Percentiles rank a stretch among this genome's conserved stretches.
Conservation (phyloP, 2,329 filamentous ascomycete genomes). For the Scleromitrula shiraiana region DNA sequence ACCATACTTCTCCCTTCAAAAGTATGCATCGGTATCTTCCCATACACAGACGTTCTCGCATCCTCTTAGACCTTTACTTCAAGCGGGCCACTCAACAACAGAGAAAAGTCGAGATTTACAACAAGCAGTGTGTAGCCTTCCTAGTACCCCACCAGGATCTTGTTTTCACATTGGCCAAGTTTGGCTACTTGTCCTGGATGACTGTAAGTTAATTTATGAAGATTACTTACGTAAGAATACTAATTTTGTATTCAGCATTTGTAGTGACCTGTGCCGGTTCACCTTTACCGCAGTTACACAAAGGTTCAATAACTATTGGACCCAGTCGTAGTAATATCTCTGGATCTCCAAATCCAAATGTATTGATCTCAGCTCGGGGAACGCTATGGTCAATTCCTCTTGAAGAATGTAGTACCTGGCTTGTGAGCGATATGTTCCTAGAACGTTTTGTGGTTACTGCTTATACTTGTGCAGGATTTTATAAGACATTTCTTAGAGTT, state of each 20-base stretch:
- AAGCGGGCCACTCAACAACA: conserved; percentile 36
- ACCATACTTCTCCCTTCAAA: conserved; percentile 40
- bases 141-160: conserved; percentile 29
- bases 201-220: conserved; percentile 30
- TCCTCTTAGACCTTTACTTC: conserved; percentile 37
- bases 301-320: not conserved
- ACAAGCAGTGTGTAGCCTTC: conserved; percentile 38
- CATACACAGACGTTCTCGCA: conserved; percentile 30
- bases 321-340: not conserved
- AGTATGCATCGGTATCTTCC: conserved; percentile 31
- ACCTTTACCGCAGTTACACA: not conserved
- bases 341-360: not conserved
- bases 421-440: not conserved
- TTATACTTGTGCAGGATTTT: not conserved
- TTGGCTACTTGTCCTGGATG: conserved; percentile 40
- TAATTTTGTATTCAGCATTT: not conserved
- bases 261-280: not conserved
- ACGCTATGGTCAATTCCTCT: not conserved
- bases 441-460: not conserved
- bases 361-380: not conserved
- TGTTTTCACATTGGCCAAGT: conserved; percentile 43
- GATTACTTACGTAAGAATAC: not conserved
- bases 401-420: conserved; percentile 1
- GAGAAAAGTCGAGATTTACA: conserved; percentile 36
- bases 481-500: conserved; percentile 1